phyloP scores from a whole-genome alignment of 176 grass and related monocot species.

The Musa troglodytarum region DNA sequence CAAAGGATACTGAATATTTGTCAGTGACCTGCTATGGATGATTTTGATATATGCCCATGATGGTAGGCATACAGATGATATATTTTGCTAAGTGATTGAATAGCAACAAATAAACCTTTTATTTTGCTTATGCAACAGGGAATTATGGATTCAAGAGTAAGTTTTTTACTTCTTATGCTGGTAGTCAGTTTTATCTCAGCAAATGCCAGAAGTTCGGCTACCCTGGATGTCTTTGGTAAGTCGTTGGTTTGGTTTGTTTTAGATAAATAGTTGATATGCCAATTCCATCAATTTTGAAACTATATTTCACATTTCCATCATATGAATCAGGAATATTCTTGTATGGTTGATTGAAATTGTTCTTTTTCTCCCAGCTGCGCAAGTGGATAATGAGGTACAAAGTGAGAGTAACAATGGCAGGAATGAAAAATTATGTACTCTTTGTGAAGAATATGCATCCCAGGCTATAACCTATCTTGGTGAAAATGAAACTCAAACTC shows the following conservation, averaged over 20 bases:
- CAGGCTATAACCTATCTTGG: conserved; percentile 50
- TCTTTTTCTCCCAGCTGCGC: background rate
- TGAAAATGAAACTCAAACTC: conserved; percentile 51
- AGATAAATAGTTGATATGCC: background rate
- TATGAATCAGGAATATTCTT: too few relatives aligned
- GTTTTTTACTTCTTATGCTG: background rate
- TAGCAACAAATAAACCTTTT: background rate
- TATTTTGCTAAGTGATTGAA: background rate
- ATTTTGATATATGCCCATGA: background rate
- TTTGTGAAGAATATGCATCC: conserved; percentile 55
- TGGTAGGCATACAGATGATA: background rate
- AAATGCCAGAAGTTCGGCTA: conserved; percentile 1
- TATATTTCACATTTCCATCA: background rate
- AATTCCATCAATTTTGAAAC: background rate
- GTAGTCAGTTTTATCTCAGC: background rate
- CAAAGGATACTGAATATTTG: background rate
- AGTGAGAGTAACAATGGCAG: background rate
- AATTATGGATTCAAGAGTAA: background rate
- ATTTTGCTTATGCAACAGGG: conserved; percentile 4
- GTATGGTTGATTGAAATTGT: background rate
- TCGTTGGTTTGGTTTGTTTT: background rate
- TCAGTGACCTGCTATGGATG: background rate
- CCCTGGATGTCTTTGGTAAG: background rate
- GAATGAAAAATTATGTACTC: conserved; percentile 26
- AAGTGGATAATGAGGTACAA: background rate